Evolutionary conservation across 1,284 basidiomycete species (phyloP).

Genomic region (Kalmanozyma brasiliensis): DNA sequence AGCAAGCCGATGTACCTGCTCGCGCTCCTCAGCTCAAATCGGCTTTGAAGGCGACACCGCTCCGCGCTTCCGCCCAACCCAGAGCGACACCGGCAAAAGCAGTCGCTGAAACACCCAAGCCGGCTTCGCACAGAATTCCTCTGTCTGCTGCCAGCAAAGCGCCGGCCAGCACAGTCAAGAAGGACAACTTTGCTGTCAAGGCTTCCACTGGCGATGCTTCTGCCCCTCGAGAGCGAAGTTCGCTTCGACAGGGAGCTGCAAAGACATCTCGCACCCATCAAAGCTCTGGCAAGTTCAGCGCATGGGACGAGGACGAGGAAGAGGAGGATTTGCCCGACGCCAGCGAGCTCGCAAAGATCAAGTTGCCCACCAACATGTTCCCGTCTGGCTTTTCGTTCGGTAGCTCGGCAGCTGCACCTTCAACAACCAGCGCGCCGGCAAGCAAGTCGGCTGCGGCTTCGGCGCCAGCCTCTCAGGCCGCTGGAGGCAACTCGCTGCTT

Average conservation of each 20-base stretch:
- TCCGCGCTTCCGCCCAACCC: slow-evolving; percentile 18
- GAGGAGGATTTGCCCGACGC: slow-evolving; percentile 60
- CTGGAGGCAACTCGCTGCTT: slow-evolving; percentile 19
- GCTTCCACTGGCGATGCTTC: slow-evolving; percentile 33
- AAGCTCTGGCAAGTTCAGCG: slow-evolving; percentile 61
- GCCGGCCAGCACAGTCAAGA: slow-evolving; percentile 28
- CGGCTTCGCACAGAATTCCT: slow-evolving; percentile 38
- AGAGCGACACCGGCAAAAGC: slow-evolving; percentile 11
- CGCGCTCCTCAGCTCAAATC: slow-evolving; percentile 36
- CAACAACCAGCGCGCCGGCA: slow-evolving; percentile 2
- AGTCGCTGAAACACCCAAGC: slow-evolving; percentile 29
- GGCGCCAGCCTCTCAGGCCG: slow-evolving; percentile 6
- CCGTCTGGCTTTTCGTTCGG: slow-evolving; percentile 61
- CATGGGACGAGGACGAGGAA: slow-evolving; percentile 64
- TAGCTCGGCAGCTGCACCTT: slow-evolving; percentile 4
- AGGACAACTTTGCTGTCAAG: slow-evolving; percentile 56
- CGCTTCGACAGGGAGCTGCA: slow-evolving; percentile 58
- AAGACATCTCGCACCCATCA: slow-evolving; percentile 60
- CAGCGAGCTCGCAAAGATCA: slow-evolving; percentile 64
- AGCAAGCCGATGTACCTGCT: slow-evolving; percentile 22
- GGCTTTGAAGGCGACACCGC: slow-evolving; percentile 42
- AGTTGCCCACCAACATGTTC: slow-evolving; percentile 61
- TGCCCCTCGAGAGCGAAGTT: slow-evolving; percentile 51
- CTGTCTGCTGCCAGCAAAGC: slow-evolving; percentile 39
- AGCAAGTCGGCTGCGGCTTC: slow-evolving; percentile 6